Conservation (phyloP, 768 basidiomycete genomes). For the Fomitopsis serialis region DNA sequence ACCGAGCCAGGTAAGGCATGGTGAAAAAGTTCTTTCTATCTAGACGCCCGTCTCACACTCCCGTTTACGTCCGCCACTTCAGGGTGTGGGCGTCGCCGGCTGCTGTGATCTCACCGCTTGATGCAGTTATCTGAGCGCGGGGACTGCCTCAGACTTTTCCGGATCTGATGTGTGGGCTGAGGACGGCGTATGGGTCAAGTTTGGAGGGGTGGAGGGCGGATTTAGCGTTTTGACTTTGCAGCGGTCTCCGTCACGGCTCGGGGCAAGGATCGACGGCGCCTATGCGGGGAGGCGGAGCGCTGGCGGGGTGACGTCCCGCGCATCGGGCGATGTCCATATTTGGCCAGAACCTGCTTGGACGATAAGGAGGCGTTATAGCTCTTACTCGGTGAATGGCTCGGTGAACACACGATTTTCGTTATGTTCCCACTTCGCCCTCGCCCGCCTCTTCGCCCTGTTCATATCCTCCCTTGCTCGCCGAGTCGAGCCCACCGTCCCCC, state of each 20-base stretch:
- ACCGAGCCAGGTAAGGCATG: constrained; percentile 13
- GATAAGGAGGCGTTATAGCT: constrained; percentile 19
- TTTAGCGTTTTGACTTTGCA: too few species aligned
- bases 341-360: constrained; percentile 15
- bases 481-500: constrained; percentile 8
- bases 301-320: too few species aligned
- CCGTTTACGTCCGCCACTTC: not conserved
- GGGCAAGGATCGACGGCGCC: not conserved
- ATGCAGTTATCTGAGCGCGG: too few species aligned
- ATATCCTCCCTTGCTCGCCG: not conserved
- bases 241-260: too few species aligned
- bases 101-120: too few species aligned
- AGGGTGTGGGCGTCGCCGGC: too few species aligned
- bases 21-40: constrained; percentile 23
- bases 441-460: not conserved
- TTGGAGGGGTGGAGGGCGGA: too few species aligned
- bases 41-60: not conserved
- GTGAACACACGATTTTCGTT: constrained; percentile 23
- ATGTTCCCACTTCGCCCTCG: constrained; percentile 4
- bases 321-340: not conserved
- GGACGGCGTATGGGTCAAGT: too few species aligned
- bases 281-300: constrained; percentile 10
- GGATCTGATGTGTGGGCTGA: too few species aligned
- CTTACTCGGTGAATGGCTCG: constrained; percentile 34
- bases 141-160: too few species aligned